Evolutionary conservation across 78 protist species (phyloP).

Genomic region (Monosiga brevicollis): DNA sequence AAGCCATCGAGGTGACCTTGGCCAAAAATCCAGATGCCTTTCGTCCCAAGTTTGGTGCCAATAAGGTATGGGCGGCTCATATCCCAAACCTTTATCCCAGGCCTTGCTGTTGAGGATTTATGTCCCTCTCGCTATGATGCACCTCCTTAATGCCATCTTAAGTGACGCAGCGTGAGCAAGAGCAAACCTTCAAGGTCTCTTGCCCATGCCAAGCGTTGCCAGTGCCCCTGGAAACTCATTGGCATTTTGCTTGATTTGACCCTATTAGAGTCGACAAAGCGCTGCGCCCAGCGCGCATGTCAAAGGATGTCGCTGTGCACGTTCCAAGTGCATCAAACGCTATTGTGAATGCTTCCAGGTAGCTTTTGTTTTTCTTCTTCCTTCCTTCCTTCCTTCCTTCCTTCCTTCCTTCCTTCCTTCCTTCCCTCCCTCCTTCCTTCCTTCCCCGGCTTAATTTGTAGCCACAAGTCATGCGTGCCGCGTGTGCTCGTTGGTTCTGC

Average conservation of each 20-base stretch:
- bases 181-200: too few relatives aligned
- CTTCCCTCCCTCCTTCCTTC: neutral
- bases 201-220: too few relatives aligned
- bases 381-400: neutral
- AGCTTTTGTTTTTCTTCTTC: neutral
- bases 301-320: neutral
- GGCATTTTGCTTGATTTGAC: too few relatives aligned
- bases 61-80: neutral
- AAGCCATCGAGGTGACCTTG: neutral
- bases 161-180: too few relatives aligned
- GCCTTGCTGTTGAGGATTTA: neutral
- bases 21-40: neutral
- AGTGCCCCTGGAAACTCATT: too few relatives aligned
- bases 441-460: neutral
- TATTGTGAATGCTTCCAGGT: slow-evolving; percentile 22
- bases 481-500: too few relatives aligned
- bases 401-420: neutral
- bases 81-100: neutral
- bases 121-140: neutral
- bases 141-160: too few relatives aligned
- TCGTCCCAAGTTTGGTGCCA: neutral
- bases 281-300: neutral
- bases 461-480: too few relatives aligned
- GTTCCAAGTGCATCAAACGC: slow-evolving; percentile 4
- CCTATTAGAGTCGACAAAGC: too few relatives aligned